Percentiles rank a stretch among this genome's conserved stretches.
Evolutionary conservation across 495 filamentous ascomycete genomes (phyloP).

Genomic region (Penicillium crystallinum): DNA sequence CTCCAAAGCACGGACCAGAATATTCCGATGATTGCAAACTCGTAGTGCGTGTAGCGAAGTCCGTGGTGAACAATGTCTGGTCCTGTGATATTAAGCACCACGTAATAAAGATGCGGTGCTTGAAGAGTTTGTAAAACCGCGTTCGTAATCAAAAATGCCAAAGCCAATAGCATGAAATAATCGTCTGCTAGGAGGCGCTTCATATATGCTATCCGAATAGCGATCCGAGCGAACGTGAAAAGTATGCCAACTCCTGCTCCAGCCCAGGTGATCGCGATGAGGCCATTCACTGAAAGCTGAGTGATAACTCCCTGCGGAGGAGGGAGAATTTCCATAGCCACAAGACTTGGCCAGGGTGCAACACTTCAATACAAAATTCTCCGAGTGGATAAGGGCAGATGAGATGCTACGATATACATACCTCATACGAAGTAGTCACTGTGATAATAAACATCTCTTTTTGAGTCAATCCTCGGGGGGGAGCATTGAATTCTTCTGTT

Average conservation of each 20-base stretch:
- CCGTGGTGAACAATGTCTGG: constrained; percentile 17
- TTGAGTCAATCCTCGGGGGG: background rate
- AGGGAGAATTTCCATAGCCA: background rate
- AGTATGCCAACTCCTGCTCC: constrained; percentile 30
- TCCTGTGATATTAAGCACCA: constrained; percentile 24
- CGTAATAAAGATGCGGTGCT: constrained; percentile 37
- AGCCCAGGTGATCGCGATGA: constrained; percentile 21
- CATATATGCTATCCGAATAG: constrained; percentile 29
- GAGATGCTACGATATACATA: background rate
- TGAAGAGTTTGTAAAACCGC: constrained; percentile 42
- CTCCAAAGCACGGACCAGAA: constrained; percentile 47
- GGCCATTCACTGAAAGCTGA: constrained; percentile 8
- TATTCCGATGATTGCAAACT: constrained; percentile 42
- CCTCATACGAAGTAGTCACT: background rate
- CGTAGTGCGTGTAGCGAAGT: constrained; percentile 26
- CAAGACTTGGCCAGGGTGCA: background rate
- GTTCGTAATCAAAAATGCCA: constrained; percentile 31
- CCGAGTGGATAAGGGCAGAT: background rate
- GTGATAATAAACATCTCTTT: background rate
- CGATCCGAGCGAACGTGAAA: constrained; percentile 34
- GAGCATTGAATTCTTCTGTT: background rate
- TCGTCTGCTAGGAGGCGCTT: constrained; percentile 34
- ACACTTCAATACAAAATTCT: background rate
- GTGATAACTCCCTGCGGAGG: constrained; percentile 9
- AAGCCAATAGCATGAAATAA: constrained; percentile 38